Evolutionary conservation across 2,329 filamentous ascomycete species (phyloP), one percentile per base, ranked within the genome.

Genomic region (Chalaropsis ovoidea): DNA sequence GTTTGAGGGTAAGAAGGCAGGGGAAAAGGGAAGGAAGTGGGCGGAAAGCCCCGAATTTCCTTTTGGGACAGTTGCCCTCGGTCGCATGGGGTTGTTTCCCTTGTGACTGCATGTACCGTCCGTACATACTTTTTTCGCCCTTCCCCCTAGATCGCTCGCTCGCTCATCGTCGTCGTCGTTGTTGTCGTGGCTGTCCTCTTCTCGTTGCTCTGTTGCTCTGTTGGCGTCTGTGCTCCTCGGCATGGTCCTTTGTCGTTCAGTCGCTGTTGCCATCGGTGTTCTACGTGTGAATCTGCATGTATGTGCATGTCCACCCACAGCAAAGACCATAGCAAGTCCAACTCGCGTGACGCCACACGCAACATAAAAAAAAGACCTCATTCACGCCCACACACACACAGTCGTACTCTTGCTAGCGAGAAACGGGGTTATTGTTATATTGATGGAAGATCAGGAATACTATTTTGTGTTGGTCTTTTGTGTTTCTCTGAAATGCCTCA

Each of bases 61-160:
- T n/a, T 58, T 39, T 58, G 24, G 54, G 27, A 19, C 54, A 58
- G 19, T 35, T 58, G 54, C 54, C 54, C 54, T 58, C 54, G 54
- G 54, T 35, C 54, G n/a, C 54, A 58, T 58, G 54, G 54, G 27
- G 54, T 58, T 58, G 54, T 39, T 58, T 58, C 54, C 54, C 52
- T 58, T 58, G 27, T 35, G 27, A 35, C 52, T 58, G 31, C 54
- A n/a, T 11, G 6, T 58, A 13, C 54, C 54, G 27, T 19, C 54
- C 27, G 54, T 39, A 58, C 54, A 31, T 58, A 27, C 54, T 27
- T 35, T 58, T 58, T 52, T 58, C 49, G 19, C 49, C 11, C 49
- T 54, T 19, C n/a, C n/a, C n/a, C n/a, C n/a, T n/a, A n/a, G n/a
- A n/a, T n/a, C n/a, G n/a, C n/a, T n/a, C n/a, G n/a, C 22, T 39